Conservation (phyloP, 306 rosid species). For the Lablab purpureus region DNA sequence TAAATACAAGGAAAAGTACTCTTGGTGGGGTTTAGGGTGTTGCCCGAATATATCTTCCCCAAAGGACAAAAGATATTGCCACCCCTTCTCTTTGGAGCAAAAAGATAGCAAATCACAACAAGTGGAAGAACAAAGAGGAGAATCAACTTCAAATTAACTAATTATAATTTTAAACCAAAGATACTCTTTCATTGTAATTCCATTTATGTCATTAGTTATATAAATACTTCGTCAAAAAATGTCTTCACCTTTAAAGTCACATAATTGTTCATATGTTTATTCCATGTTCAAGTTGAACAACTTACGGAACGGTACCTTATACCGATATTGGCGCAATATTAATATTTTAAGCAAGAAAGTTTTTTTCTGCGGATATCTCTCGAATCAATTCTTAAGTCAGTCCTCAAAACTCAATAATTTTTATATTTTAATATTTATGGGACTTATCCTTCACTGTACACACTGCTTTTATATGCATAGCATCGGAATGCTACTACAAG, state of each 20-base stretch:
- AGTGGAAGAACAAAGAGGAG: constrained; percentile 55
- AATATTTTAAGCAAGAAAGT: too few species aligned
- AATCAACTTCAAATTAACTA: constrained; percentile 51
- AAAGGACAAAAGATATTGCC: constrained; percentile 55
- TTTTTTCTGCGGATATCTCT: too few species aligned
- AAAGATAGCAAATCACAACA: constrained; percentile 24
- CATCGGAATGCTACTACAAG: too few species aligned
- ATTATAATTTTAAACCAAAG: constrained; percentile 40
- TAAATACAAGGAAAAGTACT: constrained; percentile 58
- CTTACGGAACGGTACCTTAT: not conserved
- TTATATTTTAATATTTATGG: too few species aligned
- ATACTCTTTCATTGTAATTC: constrained; percentile 49
- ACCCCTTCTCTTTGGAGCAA: constrained; percentile 44
- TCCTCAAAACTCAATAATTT: not conserved
- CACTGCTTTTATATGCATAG: not conserved
- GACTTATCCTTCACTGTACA: not conserved
- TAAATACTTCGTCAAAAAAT: not conserved
- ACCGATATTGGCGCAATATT: not conserved
- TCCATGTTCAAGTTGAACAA: not conserved
- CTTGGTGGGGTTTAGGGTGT: constrained; percentile 52
- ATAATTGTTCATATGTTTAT: not conserved
- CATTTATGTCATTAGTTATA: not conserved
- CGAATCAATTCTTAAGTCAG: not conserved
- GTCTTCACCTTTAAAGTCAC: too few species aligned
- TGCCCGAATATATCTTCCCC: constrained; percentile 67